Conservation (phyloP, 345 rosid species). For the Dovyalis caffra region DNA sequence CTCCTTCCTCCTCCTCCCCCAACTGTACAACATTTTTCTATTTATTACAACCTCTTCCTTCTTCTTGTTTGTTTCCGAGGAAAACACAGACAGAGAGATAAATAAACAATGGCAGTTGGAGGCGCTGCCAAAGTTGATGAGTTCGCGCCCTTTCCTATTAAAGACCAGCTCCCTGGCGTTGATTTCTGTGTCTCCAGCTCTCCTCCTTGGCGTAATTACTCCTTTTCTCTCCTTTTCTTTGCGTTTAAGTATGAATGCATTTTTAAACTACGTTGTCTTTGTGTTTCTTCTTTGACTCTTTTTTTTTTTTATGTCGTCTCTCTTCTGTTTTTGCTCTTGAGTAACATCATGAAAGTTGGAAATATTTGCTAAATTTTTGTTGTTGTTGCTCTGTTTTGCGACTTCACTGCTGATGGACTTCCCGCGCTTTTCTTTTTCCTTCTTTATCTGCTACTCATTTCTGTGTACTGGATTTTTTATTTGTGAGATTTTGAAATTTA, state of each 20-base stretch:
- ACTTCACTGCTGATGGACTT: slow-evolving; percentile 1
- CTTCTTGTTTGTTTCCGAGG: neutral
- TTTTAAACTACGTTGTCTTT: neutral
- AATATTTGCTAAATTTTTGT: neutral
- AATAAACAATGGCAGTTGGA: slow-evolving; percentile 25
- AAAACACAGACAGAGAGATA: neutral
- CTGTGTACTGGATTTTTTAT: neutral
- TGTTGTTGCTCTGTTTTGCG: neutral
- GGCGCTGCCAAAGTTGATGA: slow-evolving; percentile 49
- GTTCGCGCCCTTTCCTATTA: slow-evolving; percentile 70
- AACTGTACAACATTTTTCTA: neutral
- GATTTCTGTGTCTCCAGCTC: slow-evolving; percentile 70
- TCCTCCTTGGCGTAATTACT: slow-evolving; percentile 71
- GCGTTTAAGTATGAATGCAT: neutral
- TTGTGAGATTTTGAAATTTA: too few relatives aligned
- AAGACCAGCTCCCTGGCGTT: slow-evolving; percentile 86
- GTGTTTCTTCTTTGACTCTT: neutral
- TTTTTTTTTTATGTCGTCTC: neutral
- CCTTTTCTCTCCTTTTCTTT: neutral
- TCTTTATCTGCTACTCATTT: neutral
- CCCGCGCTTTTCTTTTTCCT: slow-evolving; percentile 11
- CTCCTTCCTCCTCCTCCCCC: neutral
- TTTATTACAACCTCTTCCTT: neutral
- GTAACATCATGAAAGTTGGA: neutral
- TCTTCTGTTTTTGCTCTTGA: neutral